Evolutionary conservation across 1,284 basidiomycete genomes (phyloP), one percentile per base, ranked within the genome.

Genomic region (Cerioporus squamosus): DNA sequence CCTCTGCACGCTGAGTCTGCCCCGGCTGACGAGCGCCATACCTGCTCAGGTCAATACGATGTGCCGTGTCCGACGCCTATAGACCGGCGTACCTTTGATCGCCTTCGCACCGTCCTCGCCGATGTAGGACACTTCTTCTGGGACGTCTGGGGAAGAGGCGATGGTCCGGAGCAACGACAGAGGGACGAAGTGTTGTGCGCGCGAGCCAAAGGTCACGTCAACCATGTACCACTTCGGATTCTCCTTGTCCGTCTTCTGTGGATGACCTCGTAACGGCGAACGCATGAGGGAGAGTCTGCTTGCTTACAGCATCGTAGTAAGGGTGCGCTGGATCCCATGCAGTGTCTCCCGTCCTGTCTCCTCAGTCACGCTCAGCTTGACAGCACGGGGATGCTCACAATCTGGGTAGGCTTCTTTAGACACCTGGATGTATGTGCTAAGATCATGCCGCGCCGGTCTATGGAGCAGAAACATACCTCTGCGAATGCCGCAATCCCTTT

Each of bases 191-290:
- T 96, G 79, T 9, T 73, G 65, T 6, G 93, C 80, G 26, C 90
- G 86, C 8, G 81, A 74, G n/a, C 75, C 70, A 72, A 96, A 95
- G 29, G 80, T 82, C 36, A 94, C 81, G 67, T 94, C 90, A 50
- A 95, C 90, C 93, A 98, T 97, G 78, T 82, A 97, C 97, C 97
- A 98, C 66, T 85, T 93, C 1, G 96, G 96, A 9, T 84, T 78
- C 1, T 83, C 80, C 66, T 85, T 68, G 53, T 91, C 80, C 0
- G 94, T 86, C 84, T 96, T 97, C 82, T 92, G 64, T n/a, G 42
- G 14, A 20, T 14, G 10, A 3, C 10, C 20, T 20, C 18, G 8
- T 15, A 5, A 43, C 36, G 39, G 39, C 29, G 9, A 40, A 20
- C 24, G 31, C 12, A 20, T 14, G n/a, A 6, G 12, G 15, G 39